phyloP scores from a whole-genome alignment of 148 eudicot genomes.

The Pouteria glomerata region DNA sequence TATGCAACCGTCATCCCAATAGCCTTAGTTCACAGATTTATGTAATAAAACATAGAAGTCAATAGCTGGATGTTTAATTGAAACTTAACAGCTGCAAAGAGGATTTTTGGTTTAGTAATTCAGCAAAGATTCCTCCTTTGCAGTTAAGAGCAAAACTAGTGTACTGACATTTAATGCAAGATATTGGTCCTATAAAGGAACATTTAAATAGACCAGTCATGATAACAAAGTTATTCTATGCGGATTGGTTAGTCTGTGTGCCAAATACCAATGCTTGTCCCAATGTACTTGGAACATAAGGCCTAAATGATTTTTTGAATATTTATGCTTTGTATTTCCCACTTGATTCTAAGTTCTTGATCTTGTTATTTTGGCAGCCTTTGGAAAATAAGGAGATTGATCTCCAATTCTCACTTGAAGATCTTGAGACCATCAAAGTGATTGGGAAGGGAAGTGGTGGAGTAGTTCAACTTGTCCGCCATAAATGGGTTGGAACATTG shows the following conservation, averaged over 20 bases:
- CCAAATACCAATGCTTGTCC: not conserved
- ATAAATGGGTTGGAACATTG: conserved; percentile 85
- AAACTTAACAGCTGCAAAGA: not conserved
- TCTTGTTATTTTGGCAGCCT: conserved; percentile 40
- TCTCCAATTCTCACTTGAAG: conserved; percentile 83
- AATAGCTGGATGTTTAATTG: not conserved
- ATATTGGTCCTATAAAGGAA: not conserved
- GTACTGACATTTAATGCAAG: not conserved
- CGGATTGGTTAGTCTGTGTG: too few species aligned
- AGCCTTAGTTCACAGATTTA: too few species aligned
- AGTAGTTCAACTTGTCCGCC: conserved; percentile 97
- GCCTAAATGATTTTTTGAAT: not conserved
- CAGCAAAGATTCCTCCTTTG: not conserved
- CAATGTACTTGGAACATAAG: not conserved
- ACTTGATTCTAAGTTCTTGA: not conserved
- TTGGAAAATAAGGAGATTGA: conserved; percentile 73
- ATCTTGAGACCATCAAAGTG: conserved; percentile 93
- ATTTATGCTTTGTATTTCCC: not conserved
- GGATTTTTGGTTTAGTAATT: not conserved
- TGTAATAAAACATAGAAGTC: too few species aligned
- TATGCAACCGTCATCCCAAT: too few species aligned
- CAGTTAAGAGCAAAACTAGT: not conserved
- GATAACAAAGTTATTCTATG: not conserved
- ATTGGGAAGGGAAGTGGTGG: conserved; percentile 98
- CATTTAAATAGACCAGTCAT: not conserved